A percentile compares a stretch with the other conserved stretches of the same genome.
These are phyloP conservation scores for Eucalyptus tenuipes DNA, from an alignment of 345 rosid species.

Conservation along the genomic window DNA sequence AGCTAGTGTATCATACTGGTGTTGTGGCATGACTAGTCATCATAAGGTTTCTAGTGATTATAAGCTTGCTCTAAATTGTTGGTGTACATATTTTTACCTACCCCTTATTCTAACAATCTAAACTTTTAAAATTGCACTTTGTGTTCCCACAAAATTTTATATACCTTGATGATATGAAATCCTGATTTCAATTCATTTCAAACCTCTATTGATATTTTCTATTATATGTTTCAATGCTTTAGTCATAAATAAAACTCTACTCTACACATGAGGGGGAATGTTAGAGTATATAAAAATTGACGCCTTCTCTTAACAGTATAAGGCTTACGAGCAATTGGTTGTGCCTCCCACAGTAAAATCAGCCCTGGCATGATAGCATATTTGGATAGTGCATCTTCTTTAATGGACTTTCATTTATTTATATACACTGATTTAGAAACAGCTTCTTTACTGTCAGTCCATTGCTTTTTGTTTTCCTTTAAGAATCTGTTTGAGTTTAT, in stretches of 20 bases:
- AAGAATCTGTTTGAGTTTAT: not conserved
- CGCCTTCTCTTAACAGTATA: not conserved
- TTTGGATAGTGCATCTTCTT: not conserved
- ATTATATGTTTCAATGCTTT: not conserved
- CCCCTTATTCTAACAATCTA: not conserved
- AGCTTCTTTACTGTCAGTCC: not conserved
- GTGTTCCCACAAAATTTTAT: not conserved
- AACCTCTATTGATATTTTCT: fast-evolving
- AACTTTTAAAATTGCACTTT: not conserved
- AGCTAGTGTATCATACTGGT: not conserved
- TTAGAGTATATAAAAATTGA: not conserved
- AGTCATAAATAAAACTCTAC: not conserved
- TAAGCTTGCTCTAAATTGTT: not conserved
- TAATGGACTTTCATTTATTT: not conserved
- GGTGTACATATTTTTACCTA: not conserved
- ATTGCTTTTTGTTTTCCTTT: not conserved
- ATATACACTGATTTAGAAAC: not conserved
- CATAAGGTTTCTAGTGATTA: not conserved
- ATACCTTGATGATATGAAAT: not conserved
- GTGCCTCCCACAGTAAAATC: not conserved
- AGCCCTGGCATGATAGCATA: not conserved
- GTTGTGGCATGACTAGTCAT: not conserved
- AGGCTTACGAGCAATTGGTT: not conserved
- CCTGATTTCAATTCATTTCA: fast-evolving
- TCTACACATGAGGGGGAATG: not conserved